A percentile compares a stretch with the other conserved stretches of the same genome.
These are phyloP conservation scores for Ganoderma multipileum DNA, from an alignment of 1,284 basidiomycete genomes.

Conservation along the genomic window DNA sequence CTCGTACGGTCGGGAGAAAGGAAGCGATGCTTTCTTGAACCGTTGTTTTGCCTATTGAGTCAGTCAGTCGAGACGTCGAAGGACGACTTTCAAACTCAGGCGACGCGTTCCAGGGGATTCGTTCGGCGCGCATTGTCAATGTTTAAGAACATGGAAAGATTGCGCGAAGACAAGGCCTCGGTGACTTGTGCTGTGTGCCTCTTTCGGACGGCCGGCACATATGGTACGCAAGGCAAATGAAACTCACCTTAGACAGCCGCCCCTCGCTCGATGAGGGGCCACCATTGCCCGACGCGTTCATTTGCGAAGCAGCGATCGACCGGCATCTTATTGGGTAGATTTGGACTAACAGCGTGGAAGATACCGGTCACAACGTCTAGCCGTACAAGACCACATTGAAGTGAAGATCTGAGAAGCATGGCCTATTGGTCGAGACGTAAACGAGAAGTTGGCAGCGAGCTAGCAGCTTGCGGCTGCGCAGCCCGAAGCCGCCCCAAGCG, in stretches of 20 bases:
- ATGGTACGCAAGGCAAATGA: slow-evolving; percentile 7
- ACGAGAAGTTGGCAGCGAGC: slow-evolving; percentile 19
- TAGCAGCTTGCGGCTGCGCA: slow-evolving; percentile 13
- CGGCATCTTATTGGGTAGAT: not conserved
- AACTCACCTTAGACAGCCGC: slow-evolving; percentile 5
- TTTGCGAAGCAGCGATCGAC: slow-evolving; percentile 7
- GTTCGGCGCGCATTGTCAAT: not conserved
- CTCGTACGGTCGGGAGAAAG: not conserved
- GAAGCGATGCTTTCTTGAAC: not conserved
- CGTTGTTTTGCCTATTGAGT: slow-evolving; percentile 8
- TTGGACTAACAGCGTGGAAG: not conserved
- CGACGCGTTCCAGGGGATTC: not conserved
- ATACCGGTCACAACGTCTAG: not conserved
- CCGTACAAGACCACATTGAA: not conserved
- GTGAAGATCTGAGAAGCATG: not conserved
- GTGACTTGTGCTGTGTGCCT: slow-evolving; percentile 9
- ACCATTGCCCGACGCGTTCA: slow-evolving; percentile 5
- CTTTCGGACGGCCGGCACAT: not conserved
- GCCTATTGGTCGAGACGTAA: slow-evolving; percentile 12
- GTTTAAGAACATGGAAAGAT: slow-evolving; percentile 3
- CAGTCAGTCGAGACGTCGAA: slow-evolving; percentile 1
- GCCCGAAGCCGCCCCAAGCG: slow-evolving; percentile 7
- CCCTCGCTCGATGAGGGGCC: not conserved
- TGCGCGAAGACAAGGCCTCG: slow-evolving; percentile 1
- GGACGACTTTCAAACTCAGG: slow-evolving; percentile 13